Conservation (phyloP, 768 basidiomycete species). For the Daedaleopsis sinensis region DNA sequence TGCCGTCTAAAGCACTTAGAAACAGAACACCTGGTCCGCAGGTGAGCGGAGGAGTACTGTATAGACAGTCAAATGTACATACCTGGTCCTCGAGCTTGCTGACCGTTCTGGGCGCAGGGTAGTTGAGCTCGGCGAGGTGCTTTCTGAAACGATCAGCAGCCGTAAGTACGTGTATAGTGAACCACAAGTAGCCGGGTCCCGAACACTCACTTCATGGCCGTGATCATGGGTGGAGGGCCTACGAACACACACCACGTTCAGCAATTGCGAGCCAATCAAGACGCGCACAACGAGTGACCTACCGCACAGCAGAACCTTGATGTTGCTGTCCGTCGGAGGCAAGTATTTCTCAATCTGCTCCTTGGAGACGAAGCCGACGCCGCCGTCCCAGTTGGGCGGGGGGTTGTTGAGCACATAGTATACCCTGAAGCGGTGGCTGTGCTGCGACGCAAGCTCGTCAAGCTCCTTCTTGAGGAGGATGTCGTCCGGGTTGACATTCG, state of each 20-base stretch:
- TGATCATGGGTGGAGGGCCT: constrained; percentile 80
- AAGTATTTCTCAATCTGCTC: constrained; percentile 86
- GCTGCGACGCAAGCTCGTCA: constrained; percentile 68
- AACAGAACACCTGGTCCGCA: constrained; percentile 27
- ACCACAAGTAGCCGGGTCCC: constrained; percentile 10
- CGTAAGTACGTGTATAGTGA: constrained; percentile 10
- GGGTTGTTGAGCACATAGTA: constrained; percentile 96
- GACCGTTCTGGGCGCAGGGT: constrained; percentile 84
- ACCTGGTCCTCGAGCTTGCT: constrained; percentile 94
- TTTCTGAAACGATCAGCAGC: constrained; percentile 53
- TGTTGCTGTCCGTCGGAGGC: constrained; percentile 55
- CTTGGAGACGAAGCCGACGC: constrained; percentile 91
- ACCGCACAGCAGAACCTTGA: constrained; percentile 90
- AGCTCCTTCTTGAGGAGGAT: constrained; percentile 91
- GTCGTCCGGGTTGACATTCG: constrained; percentile 92
- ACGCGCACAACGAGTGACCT: constrained; percentile 28
- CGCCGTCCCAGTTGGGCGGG: constrained; percentile 83
- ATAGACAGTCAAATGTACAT: constrained; percentile 7
- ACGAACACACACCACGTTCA: constrained; percentile 5
- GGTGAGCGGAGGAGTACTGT: neutral
- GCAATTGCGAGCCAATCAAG: neutral
- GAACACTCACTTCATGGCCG: constrained; percentile 69
- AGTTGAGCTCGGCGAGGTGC: constrained; percentile 86
- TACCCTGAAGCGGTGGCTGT: constrained; percentile 74
- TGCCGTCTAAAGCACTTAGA: constrained; percentile 16